phyloP scores from a whole-genome alignment of 495 filamentous ascomycete genomes.

The Oidiodendron maius region DNA sequence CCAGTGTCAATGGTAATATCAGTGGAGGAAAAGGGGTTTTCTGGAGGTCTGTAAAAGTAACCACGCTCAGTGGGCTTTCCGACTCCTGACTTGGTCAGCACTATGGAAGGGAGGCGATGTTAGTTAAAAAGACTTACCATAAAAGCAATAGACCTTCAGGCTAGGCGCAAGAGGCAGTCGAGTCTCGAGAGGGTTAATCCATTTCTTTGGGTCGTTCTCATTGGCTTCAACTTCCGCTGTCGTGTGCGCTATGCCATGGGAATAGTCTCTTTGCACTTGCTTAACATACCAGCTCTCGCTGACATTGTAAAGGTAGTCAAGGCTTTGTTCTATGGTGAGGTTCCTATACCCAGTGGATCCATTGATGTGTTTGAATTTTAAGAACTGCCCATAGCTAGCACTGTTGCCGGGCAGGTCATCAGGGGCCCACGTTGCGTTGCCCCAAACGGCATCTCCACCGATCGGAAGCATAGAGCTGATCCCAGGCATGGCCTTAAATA shows the following conservation, averaged over 20 bases:
- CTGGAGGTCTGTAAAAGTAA: conserved; percentile 83
- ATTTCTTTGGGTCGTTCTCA: conserved; percentile 73
- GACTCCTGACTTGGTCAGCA: conserved; percentile 35
- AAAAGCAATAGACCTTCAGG: conserved; percentile 97
- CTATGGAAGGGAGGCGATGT: neutral
- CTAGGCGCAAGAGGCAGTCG: conserved; percentile 82
- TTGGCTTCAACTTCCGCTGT: conserved; percentile 78
- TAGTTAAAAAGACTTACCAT: conserved; percentile 40
- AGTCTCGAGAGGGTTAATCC: conserved; percentile 92
- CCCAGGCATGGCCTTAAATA: conserved; percentile 95
- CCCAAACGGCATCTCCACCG: conserved; percentile 91
- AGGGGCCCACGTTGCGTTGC: conserved; percentile 81
- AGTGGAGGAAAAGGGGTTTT: conserved; percentile 55
- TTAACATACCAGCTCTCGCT: conserved; percentile 82
- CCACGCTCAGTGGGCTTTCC: conserved; percentile 86
- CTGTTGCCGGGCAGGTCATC: conserved; percentile 74
- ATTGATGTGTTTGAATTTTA: conserved; percentile 70
- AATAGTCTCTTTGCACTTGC: conserved; percentile 68
- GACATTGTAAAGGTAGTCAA: conserved; percentile 70
- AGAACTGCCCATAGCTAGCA: conserved; percentile 69
- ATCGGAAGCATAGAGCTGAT: conserved; percentile 97
- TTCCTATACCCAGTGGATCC: conserved; percentile 58
- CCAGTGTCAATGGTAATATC: conserved; percentile 89
- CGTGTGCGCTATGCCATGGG: conserved; percentile 82
- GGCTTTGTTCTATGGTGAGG: conserved; percentile 69